A percentile compares a stretch with the other conserved stretches of the same genome.
Evolutionary conservation across 139 green algal genomes (phyloP).

Genomic region (Nannochloris sp.): DNA sequence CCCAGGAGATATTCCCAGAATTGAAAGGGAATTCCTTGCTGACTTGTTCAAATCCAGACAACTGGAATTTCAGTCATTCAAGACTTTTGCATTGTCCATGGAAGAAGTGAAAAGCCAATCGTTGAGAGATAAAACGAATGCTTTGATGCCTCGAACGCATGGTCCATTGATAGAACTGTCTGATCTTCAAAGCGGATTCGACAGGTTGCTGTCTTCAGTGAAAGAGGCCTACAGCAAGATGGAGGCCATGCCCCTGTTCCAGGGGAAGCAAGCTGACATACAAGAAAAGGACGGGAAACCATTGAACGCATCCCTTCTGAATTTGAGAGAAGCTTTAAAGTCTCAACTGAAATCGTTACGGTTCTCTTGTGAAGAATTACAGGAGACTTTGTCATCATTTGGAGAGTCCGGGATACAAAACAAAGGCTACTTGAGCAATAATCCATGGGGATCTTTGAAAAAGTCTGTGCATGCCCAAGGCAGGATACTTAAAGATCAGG

Average conservation of each 20-base stretch:
- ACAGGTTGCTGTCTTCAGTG: neutral
- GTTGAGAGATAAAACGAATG: neutral
- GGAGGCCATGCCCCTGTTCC: constrained; percentile 30
- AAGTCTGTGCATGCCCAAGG: constrained; percentile 21
- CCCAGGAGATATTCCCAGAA: constrained; percentile 7
- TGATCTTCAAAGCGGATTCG: neutral
- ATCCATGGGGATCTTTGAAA: constrained; percentile 19
- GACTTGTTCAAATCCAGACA: constrained; percentile 18
- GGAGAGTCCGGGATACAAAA: neutral
- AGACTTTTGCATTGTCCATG: constrained; percentile 8
- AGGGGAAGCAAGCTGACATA: neutral
- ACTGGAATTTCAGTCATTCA: constrained; percentile 23
- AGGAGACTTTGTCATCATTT: neutral
- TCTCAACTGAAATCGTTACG: constrained; percentile 25
- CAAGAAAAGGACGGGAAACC: neutral
- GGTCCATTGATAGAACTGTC: neutral
- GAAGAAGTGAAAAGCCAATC: neutral
- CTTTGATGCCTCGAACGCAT: neutral
- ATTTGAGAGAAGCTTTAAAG: constrained; percentile 11
- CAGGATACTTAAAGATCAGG: constrained; percentile 2
- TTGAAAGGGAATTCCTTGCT: constrained; percentile 9
- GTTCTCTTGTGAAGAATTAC: constrained; percentile 9
- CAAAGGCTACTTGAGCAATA: neutral
- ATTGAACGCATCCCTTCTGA: neutral
- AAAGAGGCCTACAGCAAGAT: constrained; percentile 2